A percentile compares a stretch with the other conserved stretches of the same genome.
Evolutionary conservation across 345 rosid species (phyloP).

Genomic region (Ailanthus altissimus): DNA sequence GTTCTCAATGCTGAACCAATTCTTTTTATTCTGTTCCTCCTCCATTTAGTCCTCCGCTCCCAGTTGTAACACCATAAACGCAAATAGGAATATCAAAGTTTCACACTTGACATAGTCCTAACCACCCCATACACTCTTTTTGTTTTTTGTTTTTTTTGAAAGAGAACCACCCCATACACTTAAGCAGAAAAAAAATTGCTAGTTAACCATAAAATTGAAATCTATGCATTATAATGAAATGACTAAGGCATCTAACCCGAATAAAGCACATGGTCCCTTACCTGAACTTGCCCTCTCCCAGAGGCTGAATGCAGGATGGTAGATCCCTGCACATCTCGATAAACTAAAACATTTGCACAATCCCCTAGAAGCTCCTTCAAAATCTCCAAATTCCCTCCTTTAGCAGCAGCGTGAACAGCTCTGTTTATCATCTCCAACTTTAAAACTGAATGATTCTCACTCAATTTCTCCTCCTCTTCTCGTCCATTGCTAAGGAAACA

Average conservation of each 20-base stretch:
- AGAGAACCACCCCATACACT: no score
- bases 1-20: background rate
- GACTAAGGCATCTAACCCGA: background rate
- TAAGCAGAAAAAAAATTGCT: background rate
- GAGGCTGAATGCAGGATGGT: slow-evolving; percentile 81
- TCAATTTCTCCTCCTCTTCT: slow-evolving; percentile 33
- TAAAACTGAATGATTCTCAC: slow-evolving; percentile 42
- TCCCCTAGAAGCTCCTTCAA: slow-evolving; percentile 45
- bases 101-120: background rate
- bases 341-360: slow-evolving; percentile 44
- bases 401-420: slow-evolving; percentile 83
- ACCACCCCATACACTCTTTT: no score
- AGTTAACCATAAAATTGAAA: no score
- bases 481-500: slow-evolving; percentile 39
- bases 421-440: slow-evolving; percentile 76
- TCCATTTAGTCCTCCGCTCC: background rate
- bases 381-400: slow-evolving; percentile 86
- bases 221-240: no score
- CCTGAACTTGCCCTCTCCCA: slow-evolving; percentile 82
- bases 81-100: background rate
- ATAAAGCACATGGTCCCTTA: slow-evolving; percentile 27
- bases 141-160: no score
- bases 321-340: slow-evolving; percentile 64
- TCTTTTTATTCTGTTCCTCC: background rate
- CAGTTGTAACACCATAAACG: background rate